A percentile compares a stretch with the other conserved stretches of the same genome.
Evolutionary conservation across 495 filamentous ascomycete genomes (phyloP).

Genomic region (Penicillium angulare): DNA sequence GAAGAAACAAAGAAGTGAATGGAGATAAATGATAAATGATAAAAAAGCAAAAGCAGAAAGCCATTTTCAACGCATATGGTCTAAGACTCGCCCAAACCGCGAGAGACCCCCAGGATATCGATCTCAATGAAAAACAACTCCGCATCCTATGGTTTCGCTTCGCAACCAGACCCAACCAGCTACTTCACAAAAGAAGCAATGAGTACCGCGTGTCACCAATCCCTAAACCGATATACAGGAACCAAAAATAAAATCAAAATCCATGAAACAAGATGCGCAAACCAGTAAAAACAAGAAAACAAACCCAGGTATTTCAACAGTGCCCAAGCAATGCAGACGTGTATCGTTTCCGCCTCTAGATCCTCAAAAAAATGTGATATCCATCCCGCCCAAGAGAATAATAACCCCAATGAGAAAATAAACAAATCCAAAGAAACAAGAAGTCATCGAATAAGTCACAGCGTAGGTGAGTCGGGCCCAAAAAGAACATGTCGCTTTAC

Average conservation of each 20-base stretch:
- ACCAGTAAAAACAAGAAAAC: slow-evolving; percentile 11
- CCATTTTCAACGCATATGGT: slow-evolving; percentile 36
- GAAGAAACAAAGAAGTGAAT: slow-evolving; percentile 13
- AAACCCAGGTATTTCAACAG: slow-evolving; percentile 42
- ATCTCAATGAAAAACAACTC: slow-evolving; percentile 39
- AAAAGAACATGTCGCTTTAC: slow-evolving; percentile 18
- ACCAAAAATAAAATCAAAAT: slow-evolving; percentile 33
- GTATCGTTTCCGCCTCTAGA: slow-evolving; percentile 56
- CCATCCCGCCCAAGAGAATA: slow-evolving; percentile 38
- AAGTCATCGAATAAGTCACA: slow-evolving; percentile 31
- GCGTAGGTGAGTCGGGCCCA: slow-evolving; percentile 29
- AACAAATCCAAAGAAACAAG: slow-evolving; percentile 27
- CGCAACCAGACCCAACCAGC: slow-evolving; percentile 34
- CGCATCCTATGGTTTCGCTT: slow-evolving; percentile 48
- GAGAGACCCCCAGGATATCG: slow-evolving; percentile 40
- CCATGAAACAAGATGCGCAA: slow-evolving; percentile 11
- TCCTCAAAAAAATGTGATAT: slow-evolving; percentile 42
- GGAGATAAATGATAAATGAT: slow-evolving; percentile 18
- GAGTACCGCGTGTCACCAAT: slow-evolving; percentile 36
- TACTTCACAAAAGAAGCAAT: slow-evolving; percentile 30
- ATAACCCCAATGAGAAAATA: slow-evolving; percentile 31
- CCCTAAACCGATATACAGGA: slow-evolving; percentile 45
- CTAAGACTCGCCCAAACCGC: slow-evolving; percentile 32
- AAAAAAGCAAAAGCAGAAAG: slow-evolving; percentile 18
- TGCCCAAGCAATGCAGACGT: slow-evolving; percentile 53